Base-by-base conservation (phyloP, 176 grass and related monocot species). In the Hordeum marinum region DNA sequence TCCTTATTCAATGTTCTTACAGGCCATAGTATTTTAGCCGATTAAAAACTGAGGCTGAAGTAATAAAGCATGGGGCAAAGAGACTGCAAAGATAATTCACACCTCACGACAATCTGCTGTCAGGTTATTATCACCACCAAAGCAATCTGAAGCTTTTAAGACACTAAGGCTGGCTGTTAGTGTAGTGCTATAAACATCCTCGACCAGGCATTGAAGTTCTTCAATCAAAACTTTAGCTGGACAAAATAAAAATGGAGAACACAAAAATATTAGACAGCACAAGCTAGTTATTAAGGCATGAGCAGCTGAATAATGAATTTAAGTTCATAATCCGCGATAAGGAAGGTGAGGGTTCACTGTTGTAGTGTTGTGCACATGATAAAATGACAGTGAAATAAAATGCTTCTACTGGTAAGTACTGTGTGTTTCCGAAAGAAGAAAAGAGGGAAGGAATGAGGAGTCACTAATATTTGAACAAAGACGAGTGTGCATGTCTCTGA, bases 211-310 rank as follows among this genome's bases (percentile, higher is more conserved):
- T 55, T 84, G 57, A 23, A 89, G 59, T 82, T 92, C 78, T 31
- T 89, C 34, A 62, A 92, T 78, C 76, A 85, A 71, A 71, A 23
- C 26, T 79, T 92, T 80, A 35, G 78, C 90, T 92, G 90, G 37
- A 17, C 18, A 77, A 18, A 34, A 63, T 63, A 29, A 80, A 80
- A 68, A 69, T 18, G 8, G 10, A 67, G 77, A 52, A 14, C 18
- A 14, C 4, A 64, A 7, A 80, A 46, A 11, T 43, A 80, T 77
- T 37, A 65, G 8, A 46, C 1, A 20, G 10, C 26, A 55, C 24
- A 11, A 39, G 39, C n/a, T 8, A 20, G 26, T 65, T 46, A 77
- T 25, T 45, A 63, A 71, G 23, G 14, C 57, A 63, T 24, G 59
- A 80, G 4, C 1, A 80, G 20, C 64, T 3, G 15, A 63, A 20